Evolutionary conservation across 768 basidiomycete genomes (phyloP).

Genomic region (Russula foetens): DNA sequence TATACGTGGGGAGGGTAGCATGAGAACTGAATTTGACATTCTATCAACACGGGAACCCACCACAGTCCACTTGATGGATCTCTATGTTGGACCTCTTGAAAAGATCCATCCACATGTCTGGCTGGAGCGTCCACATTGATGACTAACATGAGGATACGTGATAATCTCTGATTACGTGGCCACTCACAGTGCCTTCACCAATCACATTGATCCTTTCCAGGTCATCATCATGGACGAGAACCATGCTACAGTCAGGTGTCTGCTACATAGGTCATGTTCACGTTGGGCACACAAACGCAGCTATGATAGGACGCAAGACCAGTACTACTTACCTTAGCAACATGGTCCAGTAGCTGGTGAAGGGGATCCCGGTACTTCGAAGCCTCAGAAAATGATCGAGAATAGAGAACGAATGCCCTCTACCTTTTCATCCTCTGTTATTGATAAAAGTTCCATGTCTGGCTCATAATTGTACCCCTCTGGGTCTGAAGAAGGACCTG

Average conservation of each 20-base stretch:
- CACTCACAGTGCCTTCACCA: neutral
- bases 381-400: neutral
- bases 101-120: neutral
- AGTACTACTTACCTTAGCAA: neutral
- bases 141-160: neutral
- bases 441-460: neutral
- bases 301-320: too few relatives aligned
- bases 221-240: neutral
- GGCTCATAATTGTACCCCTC: neutral
- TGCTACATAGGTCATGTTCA: neutral
- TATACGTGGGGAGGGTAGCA: neutral
- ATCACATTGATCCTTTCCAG: neutral
- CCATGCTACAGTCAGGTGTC: neutral
- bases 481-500: neutral
- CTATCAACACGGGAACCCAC: neutral
- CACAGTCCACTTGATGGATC: neutral
- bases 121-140: neutral
- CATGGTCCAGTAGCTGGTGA: neutral
- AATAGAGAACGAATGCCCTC: too few relatives aligned
- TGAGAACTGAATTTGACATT: neutral
- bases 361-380: neutral
- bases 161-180: neutral
- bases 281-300: neutral
- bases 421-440: neutral
- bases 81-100: neutral